phyloP scores from a whole-genome alignment of 2,329 filamentous ascomycete species.

The Botryotinia narcissicola region DNA sequence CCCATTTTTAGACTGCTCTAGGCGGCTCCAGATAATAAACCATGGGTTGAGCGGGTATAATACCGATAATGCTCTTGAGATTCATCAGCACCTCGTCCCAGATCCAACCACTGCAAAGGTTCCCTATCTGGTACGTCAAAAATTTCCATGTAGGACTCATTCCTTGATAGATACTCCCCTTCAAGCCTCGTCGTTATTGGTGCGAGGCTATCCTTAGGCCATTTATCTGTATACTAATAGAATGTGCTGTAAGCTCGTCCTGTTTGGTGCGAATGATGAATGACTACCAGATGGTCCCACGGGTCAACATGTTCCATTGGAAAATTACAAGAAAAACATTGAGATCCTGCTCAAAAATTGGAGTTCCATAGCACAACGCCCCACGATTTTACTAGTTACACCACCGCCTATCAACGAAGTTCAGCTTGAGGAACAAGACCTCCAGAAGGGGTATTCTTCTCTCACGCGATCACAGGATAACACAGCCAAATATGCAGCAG shows the following conservation, averaged over 20 bases:
- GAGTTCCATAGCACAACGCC: conserved; percentile 56
- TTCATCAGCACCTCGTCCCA: conserved; percentile 70
- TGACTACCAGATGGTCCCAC: conserved; percentile 56
- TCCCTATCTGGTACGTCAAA: conserved; percentile 53
- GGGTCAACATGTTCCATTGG: conserved; percentile 75
- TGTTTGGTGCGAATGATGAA: conserved; percentile 91
- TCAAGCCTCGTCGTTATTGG: neutral
- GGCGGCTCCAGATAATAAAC: conserved; percentile 83
- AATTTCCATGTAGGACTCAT: neutral
- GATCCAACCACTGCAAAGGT: conserved; percentile 60
- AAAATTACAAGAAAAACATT: conserved; percentile 71
- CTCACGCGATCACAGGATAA: conserved; percentile 56
- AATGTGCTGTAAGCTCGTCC: conserved; percentile 45
- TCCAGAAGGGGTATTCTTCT: conserved; percentile 37
- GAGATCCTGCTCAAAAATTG: conserved; percentile 70
- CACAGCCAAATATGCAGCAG: conserved; percentile 64
- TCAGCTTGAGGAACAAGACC: conserved; percentile 38
- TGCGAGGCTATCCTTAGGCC: neutral
- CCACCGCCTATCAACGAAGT: conserved; percentile 74
- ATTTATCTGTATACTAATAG: neutral
- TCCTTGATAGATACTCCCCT: neutral
- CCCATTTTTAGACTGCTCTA: conserved; percentile 60
- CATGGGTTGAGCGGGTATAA: conserved; percentile 83
- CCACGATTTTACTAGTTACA: conserved; percentile 73
- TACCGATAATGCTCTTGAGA: conserved; percentile 67